Conservation (phyloP, 176 grass and related monocot genomes). For the Ampelocalamus luodianensis region DNA sequence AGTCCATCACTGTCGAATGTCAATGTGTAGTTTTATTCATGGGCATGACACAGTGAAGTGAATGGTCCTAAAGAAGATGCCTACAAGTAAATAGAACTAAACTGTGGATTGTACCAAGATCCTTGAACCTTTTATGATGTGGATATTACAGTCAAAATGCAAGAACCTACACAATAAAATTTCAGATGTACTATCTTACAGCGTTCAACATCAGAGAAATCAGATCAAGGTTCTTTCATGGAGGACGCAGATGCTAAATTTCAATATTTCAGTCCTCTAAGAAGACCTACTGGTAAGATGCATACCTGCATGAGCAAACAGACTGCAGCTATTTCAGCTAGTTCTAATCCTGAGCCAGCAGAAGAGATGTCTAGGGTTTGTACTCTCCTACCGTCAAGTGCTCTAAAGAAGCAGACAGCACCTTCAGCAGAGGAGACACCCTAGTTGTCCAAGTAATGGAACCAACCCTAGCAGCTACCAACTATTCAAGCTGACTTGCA, state of each 20-base stretch:
- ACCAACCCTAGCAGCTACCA: neutral
- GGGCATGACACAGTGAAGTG: neutral
- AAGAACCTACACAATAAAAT: neutral
- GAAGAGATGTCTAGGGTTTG: neutral
- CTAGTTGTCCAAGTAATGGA: neutral
- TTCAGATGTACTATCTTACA: neutral
- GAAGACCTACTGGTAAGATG: neutral
- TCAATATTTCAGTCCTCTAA: neutral
- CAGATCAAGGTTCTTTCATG: neutral
- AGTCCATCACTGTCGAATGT: neutral
- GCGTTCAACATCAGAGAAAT: neutral
- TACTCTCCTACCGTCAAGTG: slow-evolving; percentile 15
- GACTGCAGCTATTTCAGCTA: neutral
- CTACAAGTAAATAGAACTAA: neutral
- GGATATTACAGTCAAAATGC: neutral
- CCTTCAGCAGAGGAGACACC: neutral
- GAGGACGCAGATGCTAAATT: neutral
- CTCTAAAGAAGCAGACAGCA: neutral
- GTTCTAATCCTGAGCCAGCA: neutral
- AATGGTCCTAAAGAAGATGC: neutral
- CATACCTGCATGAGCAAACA: neutral
- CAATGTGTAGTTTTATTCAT: neutral
- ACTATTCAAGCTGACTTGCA: neutral
- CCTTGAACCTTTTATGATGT: neutral
- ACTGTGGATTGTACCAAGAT: neutral